Evolutionary conservation across 352 stramenopile species (phyloP), one percentile per base, ranked within the genome.

Genomic region (Blastocystis sp.): DNA sequence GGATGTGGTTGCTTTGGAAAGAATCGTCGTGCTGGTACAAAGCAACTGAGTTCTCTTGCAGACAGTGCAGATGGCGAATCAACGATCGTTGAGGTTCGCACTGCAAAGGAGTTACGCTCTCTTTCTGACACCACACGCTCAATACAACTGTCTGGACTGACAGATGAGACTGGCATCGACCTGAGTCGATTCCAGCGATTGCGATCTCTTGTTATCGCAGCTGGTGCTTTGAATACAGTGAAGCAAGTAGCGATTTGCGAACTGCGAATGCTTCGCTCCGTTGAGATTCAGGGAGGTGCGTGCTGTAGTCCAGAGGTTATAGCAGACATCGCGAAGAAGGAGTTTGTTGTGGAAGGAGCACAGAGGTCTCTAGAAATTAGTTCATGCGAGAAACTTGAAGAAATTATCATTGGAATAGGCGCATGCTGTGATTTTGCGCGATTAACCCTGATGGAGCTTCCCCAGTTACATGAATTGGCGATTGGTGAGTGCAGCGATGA

Each of bases 381-480:
- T n/a, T 15, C 70, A 8, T 80, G 70, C 43, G 47, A 39, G 39
- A 18, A 18, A 20, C 55, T 80, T 43, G 43, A 37, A 7, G 45
- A 62, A 2, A 34, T 80, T 7, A 20, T 34, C 11, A 39, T 80
- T 9, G 39, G 64, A 23, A 43, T n/a, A 11, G 45, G 39, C 29
- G 70, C 70, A 7, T 80, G 70, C 54, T 39, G 41, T n/a, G 70
- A 80, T 41, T 80, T 66, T 37, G 47, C 54, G 70, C 61, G 64
- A 15, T 26, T 61, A 29, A 34, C 18, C 3, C 45, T 80, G 70
- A 37, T n/a, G 26, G 70, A 76, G 64, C 20, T 29, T 13, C 34
- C 64, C 20, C 56, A 66, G 56, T 26, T 66, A 26, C 56, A 26
- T 29, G 13, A 9, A 8, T 8, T 66, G 18, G 0, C 9, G 56